Conservation (phyloP, 164 flowering plant species). For the Chimonanthus praecox region DNA sequence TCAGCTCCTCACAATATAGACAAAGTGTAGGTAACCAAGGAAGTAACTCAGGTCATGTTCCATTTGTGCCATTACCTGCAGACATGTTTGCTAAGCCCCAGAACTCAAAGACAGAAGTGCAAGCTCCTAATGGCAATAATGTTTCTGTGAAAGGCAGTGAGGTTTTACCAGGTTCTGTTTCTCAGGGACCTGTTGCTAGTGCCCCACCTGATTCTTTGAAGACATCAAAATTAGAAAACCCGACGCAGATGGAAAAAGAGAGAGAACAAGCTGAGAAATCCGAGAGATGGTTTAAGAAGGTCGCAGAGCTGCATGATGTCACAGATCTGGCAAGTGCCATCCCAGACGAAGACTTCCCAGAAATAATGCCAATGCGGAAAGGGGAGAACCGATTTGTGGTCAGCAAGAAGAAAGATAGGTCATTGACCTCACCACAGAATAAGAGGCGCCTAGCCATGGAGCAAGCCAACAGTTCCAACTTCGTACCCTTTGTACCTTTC, state of each 20-base stretch:
- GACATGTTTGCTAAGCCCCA: constrained; percentile 59
- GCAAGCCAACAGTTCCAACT: constrained; percentile 48
- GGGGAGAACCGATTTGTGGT: constrained; percentile 88
- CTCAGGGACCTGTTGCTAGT: not conserved
- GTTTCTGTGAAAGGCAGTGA: constrained; percentile 11
- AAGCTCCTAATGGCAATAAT: not conserved
- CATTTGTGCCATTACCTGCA: constrained; percentile 66
- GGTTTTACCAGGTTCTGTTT: constrained; percentile 6
- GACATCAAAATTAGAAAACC: constrained; percentile 22
- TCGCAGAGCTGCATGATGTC: constrained; percentile 64
- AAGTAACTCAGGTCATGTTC: constrained; percentile 40
- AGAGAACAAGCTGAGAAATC: constrained; percentile 48
- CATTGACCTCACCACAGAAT: constrained; percentile 68
- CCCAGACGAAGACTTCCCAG: constrained; percentile 81
- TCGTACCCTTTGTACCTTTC: constrained; percentile 92
- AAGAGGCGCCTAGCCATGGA: constrained; percentile 66
- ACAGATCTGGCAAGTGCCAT: constrained; percentile 48
- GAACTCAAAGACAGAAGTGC: constrained; percentile 16
- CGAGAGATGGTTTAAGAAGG: constrained; percentile 72
- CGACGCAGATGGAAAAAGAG: constrained; percentile 25
- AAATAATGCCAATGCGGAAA: constrained; percentile 82
- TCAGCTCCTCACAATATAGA: constrained; percentile 16
- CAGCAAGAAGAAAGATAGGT: constrained; percentile 76
- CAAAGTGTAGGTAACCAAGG: constrained; percentile 12
- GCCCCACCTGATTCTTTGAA: constrained; percentile 15